phyloP scores from a whole-genome alignment of 179 eudicot species.

The Silene coronaria region DNA sequence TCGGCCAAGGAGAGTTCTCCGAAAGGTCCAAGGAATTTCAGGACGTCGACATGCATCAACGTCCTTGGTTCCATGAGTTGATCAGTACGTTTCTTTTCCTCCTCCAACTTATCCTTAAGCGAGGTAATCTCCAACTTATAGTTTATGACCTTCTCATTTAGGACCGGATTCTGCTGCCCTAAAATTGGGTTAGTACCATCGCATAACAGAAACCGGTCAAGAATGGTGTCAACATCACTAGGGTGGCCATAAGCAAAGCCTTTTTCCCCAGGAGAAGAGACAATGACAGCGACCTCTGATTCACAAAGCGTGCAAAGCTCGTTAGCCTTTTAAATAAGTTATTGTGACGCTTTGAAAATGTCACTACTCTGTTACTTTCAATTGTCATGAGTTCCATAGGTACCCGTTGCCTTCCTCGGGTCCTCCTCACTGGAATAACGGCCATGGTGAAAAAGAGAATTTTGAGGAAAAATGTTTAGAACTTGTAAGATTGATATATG shows the following conservation, averaged over 20 bases:
- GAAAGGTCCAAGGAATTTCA: not conserved
- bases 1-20: not conserved
- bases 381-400: not conserved
- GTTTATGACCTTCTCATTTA: not conserved
- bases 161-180: not conserved
- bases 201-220: not conserved
- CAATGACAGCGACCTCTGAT: not conserved
- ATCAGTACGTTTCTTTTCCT: not conserved
- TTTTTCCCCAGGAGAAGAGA: not conserved
- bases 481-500: not conserved
- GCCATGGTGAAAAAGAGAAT: not conserved
- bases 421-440: not conserved
- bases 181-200: not conserved
- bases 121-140: not conserved
- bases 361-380: not conserved
- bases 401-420: not conserved
- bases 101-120: not conserved
- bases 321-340: not conserved
- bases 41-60: not conserved
- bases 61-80: not conserved
- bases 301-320: conserved; percentile 5
- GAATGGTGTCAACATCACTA: not conserved
- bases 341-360: not conserved
- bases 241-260: not conserved
- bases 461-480: not conserved